Evolutionary conservation across 352 stramenopile species (phyloP).

Genomic region (Pythium pyrilobum): DNA sequence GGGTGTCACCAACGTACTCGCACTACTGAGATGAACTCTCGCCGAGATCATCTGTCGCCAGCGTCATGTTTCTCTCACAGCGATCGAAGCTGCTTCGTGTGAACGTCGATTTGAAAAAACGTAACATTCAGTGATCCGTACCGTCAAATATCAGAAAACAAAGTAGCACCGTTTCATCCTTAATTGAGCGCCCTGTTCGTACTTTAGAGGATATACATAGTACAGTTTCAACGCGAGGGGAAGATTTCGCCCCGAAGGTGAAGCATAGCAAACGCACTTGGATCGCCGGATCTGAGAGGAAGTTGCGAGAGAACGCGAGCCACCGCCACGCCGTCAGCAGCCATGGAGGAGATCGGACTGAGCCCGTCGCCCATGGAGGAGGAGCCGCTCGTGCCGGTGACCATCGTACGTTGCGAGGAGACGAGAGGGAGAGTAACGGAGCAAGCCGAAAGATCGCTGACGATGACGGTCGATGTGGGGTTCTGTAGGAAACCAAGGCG

Average conservation of each 20-base stretch:
- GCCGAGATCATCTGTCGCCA: neutral
- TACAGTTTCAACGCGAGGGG: neutral
- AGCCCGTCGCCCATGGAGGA: conserved; percentile 21
- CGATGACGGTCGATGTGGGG: neutral
- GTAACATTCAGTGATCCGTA: neutral
- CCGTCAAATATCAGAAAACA: neutral
- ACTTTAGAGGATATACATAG: neutral
- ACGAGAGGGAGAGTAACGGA: neutral
- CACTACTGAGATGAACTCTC: neutral
- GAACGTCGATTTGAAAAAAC: neutral
- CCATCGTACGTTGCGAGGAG: conserved; percentile 18
- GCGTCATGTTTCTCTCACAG: neutral
- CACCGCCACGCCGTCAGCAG: neutral
- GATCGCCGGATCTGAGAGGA: neutral
- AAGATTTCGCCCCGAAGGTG: conserved; percentile 10
- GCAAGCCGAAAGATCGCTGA: neutral
- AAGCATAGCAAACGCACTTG: neutral
- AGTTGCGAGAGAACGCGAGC: neutral
- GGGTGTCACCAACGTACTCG: conserved; percentile 22
- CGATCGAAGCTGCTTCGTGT: conserved; percentile 6
- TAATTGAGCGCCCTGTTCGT: neutral
- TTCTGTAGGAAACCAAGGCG: conserved; percentile 25
- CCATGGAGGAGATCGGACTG: conserved; percentile 27
- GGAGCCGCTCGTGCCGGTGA: conserved; percentile 25
- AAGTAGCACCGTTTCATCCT: neutral